Conservation (phyloP, 352 stramenopile species). For the Phytopythium litorale region DNA sequence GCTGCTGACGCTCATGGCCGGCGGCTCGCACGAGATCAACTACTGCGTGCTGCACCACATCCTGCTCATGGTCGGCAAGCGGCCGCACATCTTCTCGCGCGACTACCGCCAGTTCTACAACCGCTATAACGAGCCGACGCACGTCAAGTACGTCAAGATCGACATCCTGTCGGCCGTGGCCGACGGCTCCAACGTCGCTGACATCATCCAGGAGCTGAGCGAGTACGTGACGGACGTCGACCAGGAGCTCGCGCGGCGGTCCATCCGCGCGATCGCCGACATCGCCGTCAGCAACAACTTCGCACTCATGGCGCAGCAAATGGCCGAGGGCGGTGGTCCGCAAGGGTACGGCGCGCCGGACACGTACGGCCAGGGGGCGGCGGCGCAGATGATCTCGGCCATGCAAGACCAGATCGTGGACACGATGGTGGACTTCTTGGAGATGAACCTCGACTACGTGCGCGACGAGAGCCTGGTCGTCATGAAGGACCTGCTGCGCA, state of each 20-base stretch:
- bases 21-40: constrained; percentile 89
- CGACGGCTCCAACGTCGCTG: constrained; percentile 91
- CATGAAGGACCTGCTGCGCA: constrained; percentile 95
- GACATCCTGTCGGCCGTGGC: constrained; percentile 94
- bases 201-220: constrained; percentile 97
- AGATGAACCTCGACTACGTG: constrained; percentile 96
- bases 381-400: constrained; percentile 54
- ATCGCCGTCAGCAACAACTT: constrained; percentile 90
- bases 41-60: constrained; percentile 98
- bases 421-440: constrained; percentile 95
- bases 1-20: constrained; percentile 97
- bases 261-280: constrained; percentile 92
- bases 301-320: constrained; percentile 29
- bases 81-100: constrained; percentile 94
- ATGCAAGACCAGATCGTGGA: constrained; percentile 89
- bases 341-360: constrained; percentile 38
- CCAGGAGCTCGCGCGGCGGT: constrained; percentile 87
- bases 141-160: constrained; percentile 99
- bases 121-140: constrained; percentile 97
- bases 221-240: constrained; percentile 97
- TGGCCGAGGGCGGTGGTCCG: constrained; percentile 17
- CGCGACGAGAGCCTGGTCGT: constrained; percentile 95
- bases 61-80: constrained; percentile 92
- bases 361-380: constrained; percentile 62
- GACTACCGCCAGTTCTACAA: constrained; percentile 98